These are phyloP conservation scores for Globisporangium cylindrosporum DNA, from an alignment of 352 stramenopile species.

Conservation along the genomic window DNA sequence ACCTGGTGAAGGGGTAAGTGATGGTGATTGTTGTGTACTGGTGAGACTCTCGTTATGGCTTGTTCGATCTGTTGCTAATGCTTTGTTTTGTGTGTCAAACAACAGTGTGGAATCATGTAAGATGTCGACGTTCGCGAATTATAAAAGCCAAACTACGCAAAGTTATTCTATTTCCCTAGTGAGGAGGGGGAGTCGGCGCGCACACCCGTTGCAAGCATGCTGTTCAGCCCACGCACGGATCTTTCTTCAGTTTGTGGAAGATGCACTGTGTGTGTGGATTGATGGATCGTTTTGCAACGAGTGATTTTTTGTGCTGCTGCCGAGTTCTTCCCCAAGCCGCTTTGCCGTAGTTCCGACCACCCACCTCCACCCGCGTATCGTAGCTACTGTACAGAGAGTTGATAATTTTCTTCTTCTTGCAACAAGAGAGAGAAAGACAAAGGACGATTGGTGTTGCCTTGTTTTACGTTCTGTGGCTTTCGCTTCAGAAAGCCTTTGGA, in stretches of 20 bases:
- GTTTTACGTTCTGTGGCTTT: not conserved
- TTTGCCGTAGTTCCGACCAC: not conserved
- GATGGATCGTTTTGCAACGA: not conserved
- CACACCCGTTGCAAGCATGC: not conserved
- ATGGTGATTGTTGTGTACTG: not conserved
- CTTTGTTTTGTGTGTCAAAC: not conserved
- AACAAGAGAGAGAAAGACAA: slow-evolving; percentile 4
- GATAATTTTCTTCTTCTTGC: slow-evolving; percentile 6
- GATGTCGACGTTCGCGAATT: slow-evolving; percentile 5
- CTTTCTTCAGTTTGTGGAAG: not conserved
- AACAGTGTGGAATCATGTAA: slow-evolving; percentile 44
- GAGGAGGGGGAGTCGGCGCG: not conserved
- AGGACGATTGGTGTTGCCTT: not conserved
- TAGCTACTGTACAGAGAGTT: slow-evolving; percentile 11
- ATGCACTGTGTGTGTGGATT: not conserved
- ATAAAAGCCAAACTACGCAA: slow-evolving; percentile 10
- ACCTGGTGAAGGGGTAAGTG: slow-evolving; percentile 50
- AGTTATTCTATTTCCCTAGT: slow-evolving; percentile 2
- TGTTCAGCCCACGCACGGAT: not conserved
- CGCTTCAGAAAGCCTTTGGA: not conserved
- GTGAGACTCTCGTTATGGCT: not conserved
- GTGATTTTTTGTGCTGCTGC: not conserved
- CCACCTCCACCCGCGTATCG: slow-evolving; percentile 4
- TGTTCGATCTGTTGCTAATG: not conserved
- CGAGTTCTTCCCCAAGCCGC: not conserved